Conservation (phyloP, 192 early-diverging fungal species). For the Gonapodya sp. region DNA sequence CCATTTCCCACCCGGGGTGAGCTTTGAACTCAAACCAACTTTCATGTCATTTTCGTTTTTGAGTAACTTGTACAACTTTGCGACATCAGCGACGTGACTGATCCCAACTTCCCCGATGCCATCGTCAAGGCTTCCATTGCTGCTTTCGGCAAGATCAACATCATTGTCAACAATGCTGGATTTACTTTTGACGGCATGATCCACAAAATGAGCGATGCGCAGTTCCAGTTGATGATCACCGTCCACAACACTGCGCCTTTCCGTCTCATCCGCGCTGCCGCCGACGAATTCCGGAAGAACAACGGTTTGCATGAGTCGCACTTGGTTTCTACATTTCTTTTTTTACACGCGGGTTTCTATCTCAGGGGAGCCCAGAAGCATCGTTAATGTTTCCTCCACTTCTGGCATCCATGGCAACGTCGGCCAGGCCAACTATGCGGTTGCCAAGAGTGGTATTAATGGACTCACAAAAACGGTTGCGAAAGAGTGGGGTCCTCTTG, state of each 20-base stretch:
- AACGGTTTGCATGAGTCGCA: too few relatives aligned
- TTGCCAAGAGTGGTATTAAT: neutral
- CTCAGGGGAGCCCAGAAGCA: constrained; percentile 39
- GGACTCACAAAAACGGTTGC: constrained; percentile 16
- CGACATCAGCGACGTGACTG: constrained; percentile 43
- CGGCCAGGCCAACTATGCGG: constrained; percentile 15
- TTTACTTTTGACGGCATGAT: constrained; percentile 22
- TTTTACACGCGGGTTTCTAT: too few relatives aligned
- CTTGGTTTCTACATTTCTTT: too few relatives aligned
- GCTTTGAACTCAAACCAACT: too few relatives aligned
- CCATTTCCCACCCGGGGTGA: constrained; percentile 25
- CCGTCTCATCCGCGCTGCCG: constrained; percentile 48
- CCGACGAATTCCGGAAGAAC: constrained; percentile 43
- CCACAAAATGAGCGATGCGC: constrained; percentile 21
- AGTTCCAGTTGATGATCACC: constrained; percentile 20
- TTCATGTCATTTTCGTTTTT: too few relatives aligned
- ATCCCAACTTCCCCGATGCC: constrained; percentile 40
- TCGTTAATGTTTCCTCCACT: constrained; percentile 33
- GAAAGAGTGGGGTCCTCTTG: constrained; percentile 56
- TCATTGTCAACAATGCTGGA: constrained; percentile 23
- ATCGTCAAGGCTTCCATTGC: constrained; percentile 40
- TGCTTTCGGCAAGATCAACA: constrained; percentile 26
- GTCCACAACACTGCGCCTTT: constrained; percentile 57
- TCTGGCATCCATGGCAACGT: constrained; percentile 20
- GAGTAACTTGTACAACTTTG: too few relatives aligned